Evolutionary conservation across 306 rosid genomes (phyloP), one percentile per base, ranked within the genome.

Genomic region (Quercus gilva): DNA sequence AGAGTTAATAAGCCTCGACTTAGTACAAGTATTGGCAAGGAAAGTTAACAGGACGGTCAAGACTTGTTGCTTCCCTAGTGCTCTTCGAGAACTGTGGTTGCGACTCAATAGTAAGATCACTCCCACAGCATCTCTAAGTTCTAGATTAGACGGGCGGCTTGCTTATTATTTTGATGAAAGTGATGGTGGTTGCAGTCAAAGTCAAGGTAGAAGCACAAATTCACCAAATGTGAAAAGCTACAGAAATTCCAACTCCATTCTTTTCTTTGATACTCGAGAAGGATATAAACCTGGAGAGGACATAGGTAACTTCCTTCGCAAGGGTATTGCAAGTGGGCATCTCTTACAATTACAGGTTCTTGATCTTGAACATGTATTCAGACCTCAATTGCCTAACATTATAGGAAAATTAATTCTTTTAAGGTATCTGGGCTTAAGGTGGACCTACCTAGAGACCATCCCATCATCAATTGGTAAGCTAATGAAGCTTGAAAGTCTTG

Each of bases 281-380:
- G 88, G 85, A 63, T 52, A 76, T 6, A 75, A 58, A 74, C 86
- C 90, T 5, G 85, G 90, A 1, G 73, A 82, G 26, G 75, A 82
- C 1, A 17, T 77, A 13, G 61, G 85, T 5, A 43, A 35, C 74
- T 82, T 82, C 59, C 73, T 82, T 15, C 37, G 65, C 2, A 51
- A 4, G 3, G 83, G 81, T 15, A 82, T 87, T 37, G 57, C 29
- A 2, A 51, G 19, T 6, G 25, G 20, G 19, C 76, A 64, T 49
- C 75, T 84, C 33, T 28, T 41, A 9, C 14, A 0, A 12, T 57
- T 87, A 45, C 72, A 26, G 28, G 83, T 77, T 14, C 88, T 87
- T 84, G 90, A 87, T 79, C 86, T 87, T 29, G 90, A 87, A 55
- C 43, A 69, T 1, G 85, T 84, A 19, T 79, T 73, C 70, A 87